Evolutionary conservation across 148 eudicot species (phyloP), one percentile per base, ranked within the genome.

Genomic region (Gaultheria prostrata): DNA sequence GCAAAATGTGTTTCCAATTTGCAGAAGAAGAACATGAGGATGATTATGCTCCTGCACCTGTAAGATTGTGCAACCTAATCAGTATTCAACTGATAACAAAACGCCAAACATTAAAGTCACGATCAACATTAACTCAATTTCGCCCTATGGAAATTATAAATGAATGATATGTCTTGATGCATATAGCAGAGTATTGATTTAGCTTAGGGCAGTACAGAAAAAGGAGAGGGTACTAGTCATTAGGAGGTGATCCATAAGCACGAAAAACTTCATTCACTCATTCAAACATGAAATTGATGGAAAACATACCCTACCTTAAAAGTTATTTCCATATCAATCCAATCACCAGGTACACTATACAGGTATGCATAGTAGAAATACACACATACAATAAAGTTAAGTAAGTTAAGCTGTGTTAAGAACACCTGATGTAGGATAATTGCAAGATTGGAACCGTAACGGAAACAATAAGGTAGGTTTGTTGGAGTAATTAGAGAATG

Each of bases 41-140:
- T 90, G 93, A 86, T 94, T 95, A 86, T 95, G 98, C 89, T 94
- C 98, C 88, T 95, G 98, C 45, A 94, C 98, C 98, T 95, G 96
- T 17, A 80, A 79, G 67, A 72, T 48, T 20, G 21, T 15, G 20
- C 24, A 86, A 86, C 48, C 33, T 28, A 49, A 13, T 65, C 17
- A 77, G 50, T 17, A 49, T 46, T 6, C 49, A 18, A 63, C 17
- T 65, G 50, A 80, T 80, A 26, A 80, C 28, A 35, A 21, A 59
- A 80, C 39, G 51, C 13, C 6, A 10, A 54, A 56, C 46, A 53
- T 46, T 5, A 26, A 77, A 26, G n/a, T 15, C 56, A 77, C 12
- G 18, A 26, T 26, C 13, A 13, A 39, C 6, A 39, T 15, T 26
- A 77, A n/a, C 30, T 5, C 28, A 0, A 5, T 50, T 77, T 30